Conservation (phyloP, 306 rosid genomes). For the Cucumis melo region DNA sequence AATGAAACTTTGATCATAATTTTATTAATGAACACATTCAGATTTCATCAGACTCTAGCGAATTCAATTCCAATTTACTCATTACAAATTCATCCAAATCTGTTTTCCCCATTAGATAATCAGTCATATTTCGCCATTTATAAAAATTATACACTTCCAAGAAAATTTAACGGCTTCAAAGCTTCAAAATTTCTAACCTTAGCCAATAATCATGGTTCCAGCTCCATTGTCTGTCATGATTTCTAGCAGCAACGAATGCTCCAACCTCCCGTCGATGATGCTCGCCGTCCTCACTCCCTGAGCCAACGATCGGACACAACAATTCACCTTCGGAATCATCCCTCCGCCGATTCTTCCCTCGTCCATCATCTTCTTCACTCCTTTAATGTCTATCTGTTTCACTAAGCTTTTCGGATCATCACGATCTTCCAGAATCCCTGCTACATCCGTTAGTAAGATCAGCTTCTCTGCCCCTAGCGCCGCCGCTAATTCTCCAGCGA, state of each 20-base stretch:
- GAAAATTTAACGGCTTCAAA: background rate
- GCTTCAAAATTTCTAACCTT: background rate
- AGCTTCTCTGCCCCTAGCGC: conserved; percentile 85
- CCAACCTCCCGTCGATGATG: conserved; percentile 67
- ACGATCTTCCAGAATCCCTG: conserved; percentile 58
- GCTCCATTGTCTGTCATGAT: conserved; percentile 85
- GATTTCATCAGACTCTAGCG: background rate
- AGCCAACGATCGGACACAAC: conserved; percentile 64
- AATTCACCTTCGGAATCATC: conserved; percentile 88
- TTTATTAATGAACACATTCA: background rate
- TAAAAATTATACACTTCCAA: background rate
- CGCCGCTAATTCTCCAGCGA: conserved; percentile 83
- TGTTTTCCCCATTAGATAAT: background rate
- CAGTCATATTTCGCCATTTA: background rate
- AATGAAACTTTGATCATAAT: background rate
- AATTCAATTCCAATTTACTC: background rate
- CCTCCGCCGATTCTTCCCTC: conserved; percentile 69
- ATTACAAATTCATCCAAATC: background rate
- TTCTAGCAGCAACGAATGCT: conserved; percentile 74
- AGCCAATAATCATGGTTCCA: conserved; percentile 88
- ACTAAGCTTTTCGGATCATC: conserved; percentile 52
- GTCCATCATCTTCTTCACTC: conserved; percentile 60
- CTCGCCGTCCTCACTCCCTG: conserved; percentile 86
- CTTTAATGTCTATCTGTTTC: conserved; percentile 56
- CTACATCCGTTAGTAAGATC: conserved; percentile 78